Evolutionary conservation across 148 eudicot genomes (phyloP), one percentile per base, ranked within the genome.

Genomic region (Polygonum maritimum): DNA sequence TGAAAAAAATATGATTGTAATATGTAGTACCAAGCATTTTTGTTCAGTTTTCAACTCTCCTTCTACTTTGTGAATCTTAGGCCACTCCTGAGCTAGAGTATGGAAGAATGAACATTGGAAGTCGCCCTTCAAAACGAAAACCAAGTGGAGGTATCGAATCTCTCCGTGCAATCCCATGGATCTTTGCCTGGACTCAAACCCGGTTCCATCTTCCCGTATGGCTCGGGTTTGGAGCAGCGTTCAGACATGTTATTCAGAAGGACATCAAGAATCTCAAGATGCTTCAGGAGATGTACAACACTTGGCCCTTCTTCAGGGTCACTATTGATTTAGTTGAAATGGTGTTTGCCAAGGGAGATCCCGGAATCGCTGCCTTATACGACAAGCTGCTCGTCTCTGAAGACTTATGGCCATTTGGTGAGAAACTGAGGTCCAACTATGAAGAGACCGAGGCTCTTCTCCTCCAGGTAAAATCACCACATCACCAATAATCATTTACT

Each of bases 291-390:
- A 95, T 95, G 99, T 95, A 95, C 91, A 95, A 95, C 36, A 80
- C 77, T 41, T 95, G 99, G 99, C 99, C 99, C 44, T 95, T 95
- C 92, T 95, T 95, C 75, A 90, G 99, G 80, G 99, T 95, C 74
- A 95, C 97, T 15, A 92, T 95, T 54, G 99, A 95, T 84, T 81
- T 95, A 41, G 80, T 95, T 75, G 99, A 95, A 80, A 92, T 95
- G 99, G 99, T 95, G 80, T 95, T 95, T 15, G 99, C 99, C 57
- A 95, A 95, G 85, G 98, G 99, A 62, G 89, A 92, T 85, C 99
- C 97, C 18, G 94, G 96, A 13, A 95, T 95, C 74, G 96, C 99
- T 78, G 84, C 94, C 71, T 75, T 95, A 69, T 90, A 89, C 48
- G 99, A 95, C 81, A 92, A 90, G 76, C 90, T 95, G 48, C 92